Evolutionary conservation across 169 alveolate species (phyloP), one percentile per base, ranked within the genome.

Genomic region (Plasmodium blacklocki): DNA sequence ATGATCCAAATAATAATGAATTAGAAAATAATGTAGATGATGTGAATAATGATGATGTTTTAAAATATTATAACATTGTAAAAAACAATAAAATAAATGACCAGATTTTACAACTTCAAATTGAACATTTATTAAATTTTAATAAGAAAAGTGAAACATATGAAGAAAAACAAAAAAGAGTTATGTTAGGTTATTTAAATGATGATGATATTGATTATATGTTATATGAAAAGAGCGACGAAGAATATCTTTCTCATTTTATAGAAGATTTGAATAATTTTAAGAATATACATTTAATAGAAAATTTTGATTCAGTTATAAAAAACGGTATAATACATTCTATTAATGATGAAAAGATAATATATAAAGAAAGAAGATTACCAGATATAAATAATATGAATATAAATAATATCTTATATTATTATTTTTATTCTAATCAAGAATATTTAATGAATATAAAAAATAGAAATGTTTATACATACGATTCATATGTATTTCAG

Each of bases 401-500:
- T 18, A 43, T 86, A 56, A 70, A 72, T 3, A 73, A 70, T 29
- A 71, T 86, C 45, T 1, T 86, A 9, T 86, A 72, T 47, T 86
- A 58, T 71, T 86, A 86, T 66, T 73, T 86, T 72, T 72, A 56
- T 67, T 71, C 88, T 21, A 86, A 86, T 72, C 47, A 72, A 47
- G 74, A 39, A 14, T 47, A 70, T 62, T 4, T 9, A 19, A 43
- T 21, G 15, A 50, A 66, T 19, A 18, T 50, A 18, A 47, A 73
- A 39, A 49, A 21, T 26, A 47, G 73, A 23, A 47, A 26, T 32
- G 12, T 86, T 7, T 86, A 86, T 21, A 72, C 92, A 29, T 86
- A 86, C 43, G 92, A 86, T 15, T 70, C 92, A 3, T 86, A 86
- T 23, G 26, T 66, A 52, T 86, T 86, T 86, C 78, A 72, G 1